These are phyloP conservation scores for Phialemonium atrogriseum DNA, from an alignment of 2,329 filamentous ascomycete genomes.

Conservation along the genomic window DNA sequence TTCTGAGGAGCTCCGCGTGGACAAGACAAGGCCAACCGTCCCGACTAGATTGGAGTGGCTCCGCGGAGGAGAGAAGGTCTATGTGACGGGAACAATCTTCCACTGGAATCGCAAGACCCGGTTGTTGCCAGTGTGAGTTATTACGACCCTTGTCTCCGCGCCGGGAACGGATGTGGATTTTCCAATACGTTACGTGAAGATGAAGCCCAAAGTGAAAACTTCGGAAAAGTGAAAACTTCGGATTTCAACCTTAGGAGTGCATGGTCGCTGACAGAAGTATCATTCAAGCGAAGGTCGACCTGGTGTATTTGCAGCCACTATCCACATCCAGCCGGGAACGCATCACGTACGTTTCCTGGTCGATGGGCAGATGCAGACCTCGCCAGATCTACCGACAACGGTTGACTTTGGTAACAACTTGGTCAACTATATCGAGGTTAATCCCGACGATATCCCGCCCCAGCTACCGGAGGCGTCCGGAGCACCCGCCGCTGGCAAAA, in stretches of 20 bases:
- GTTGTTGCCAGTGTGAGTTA: constrained; percentile 72
- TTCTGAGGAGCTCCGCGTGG: constrained; percentile 66
- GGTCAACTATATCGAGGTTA: constrained; percentile 97
- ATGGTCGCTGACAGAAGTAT: constrained; percentile 8
- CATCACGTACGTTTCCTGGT: constrained; percentile 96
- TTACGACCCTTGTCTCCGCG: not conserved
- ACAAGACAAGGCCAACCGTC: constrained; percentile 69
- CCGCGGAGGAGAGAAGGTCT: constrained; percentile 76
- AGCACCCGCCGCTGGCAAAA: constrained; percentile 18
- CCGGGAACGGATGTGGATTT: too few species aligned
- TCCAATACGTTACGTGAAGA: too few species aligned
- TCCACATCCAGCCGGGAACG: constrained; percentile 84
- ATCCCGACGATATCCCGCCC: constrained; percentile 57
- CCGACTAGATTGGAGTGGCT: constrained; percentile 83
- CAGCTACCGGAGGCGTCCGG: constrained; percentile 19
- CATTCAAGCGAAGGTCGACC: constrained; percentile 41
- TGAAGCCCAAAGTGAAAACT: too few species aligned
- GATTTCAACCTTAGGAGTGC: too few species aligned
- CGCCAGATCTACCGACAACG: constrained; percentile 79
- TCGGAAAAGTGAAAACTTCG: too few species aligned
- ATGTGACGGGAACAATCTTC: constrained; percentile 95
- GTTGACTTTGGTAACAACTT: constrained; percentile 97
- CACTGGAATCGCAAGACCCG: constrained; percentile 95
- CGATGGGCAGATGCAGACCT: constrained; percentile 87
- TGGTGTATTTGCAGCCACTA: constrained; percentile 63